These are phyloP conservation scores for Sclerotinia subarctica DNA, from an alignment of 2,329 filamentous ascomycete genomes.

Conservation along the genomic window DNA sequence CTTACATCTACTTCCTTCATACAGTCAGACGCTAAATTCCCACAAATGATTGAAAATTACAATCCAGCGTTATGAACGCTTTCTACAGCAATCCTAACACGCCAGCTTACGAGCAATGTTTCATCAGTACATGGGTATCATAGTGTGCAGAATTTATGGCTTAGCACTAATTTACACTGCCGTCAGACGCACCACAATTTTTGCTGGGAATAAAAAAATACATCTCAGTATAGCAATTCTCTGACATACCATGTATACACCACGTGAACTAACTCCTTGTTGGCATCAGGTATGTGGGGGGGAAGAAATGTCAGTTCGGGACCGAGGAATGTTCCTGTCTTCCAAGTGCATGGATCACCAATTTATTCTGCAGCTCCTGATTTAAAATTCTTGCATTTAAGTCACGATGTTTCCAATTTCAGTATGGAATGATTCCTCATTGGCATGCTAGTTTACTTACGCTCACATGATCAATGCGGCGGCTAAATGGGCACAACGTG, in stretches of 20 bases:
- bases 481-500: background rate
- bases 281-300: background rate
- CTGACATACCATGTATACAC: background rate
- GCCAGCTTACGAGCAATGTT: background rate
- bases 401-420: background rate
- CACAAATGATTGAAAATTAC: background rate
- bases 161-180: background rate
- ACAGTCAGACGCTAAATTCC: background rate
- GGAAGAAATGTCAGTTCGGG: background rate
- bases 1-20: background rate
- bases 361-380: background rate
- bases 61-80: background rate
- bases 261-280: background rate
- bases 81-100: background rate
- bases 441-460: background rate
- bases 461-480: too few relatives aligned
- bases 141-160: background rate
- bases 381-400: background rate
- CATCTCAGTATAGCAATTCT: background rate
- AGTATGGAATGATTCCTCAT: background rate
- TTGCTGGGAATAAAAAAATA: background rate
- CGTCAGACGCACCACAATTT: background rate
- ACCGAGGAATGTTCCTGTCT: background rate
- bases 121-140: background rate
- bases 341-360: background rate